phyloP scores from a whole-genome alignment of 2,329 filamentous ascomycete species.

The Penicillium occitanis region DNA sequence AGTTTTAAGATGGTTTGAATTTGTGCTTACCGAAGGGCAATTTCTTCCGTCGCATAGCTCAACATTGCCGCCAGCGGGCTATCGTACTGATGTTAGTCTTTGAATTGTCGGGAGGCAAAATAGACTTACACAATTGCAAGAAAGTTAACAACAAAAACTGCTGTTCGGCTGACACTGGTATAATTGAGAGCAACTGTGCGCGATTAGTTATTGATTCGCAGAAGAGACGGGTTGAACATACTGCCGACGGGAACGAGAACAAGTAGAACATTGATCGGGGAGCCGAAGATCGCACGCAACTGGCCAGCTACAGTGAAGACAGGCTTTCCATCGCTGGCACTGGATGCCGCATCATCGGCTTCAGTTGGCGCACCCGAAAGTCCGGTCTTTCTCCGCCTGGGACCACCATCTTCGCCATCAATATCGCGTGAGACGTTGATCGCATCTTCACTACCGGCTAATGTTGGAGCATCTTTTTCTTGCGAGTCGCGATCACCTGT shows the following conservation, averaged over 20 bases:
- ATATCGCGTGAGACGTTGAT: conserved; percentile 26
- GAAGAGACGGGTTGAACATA: conserved; percentile 27
- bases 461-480: conserved; percentile 21
- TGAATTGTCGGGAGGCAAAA: background rate
- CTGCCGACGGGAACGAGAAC: conserved; percentile 74
- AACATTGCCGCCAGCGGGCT: conserved; percentile 78
- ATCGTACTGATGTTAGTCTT: conserved; percentile 2
- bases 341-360: conserved; percentile 16
- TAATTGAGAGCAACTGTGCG: conserved; percentile 65
- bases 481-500: conserved; percentile 3
- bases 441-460: conserved; percentile 26
- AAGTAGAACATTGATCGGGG: conserved; percentile 83
- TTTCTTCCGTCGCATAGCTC: conserved; percentile 85
- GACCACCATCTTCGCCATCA: conserved; percentile 20
- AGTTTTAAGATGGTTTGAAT: background rate
- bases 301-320: conserved; percentile 42
- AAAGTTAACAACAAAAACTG: conserved; percentile 86
- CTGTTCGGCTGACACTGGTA: conserved; percentile 57
- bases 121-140: conserved; percentile 70
- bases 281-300: conserved; percentile 67
- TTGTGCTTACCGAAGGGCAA: conserved; percentile 57
- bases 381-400: conserved; percentile 16
- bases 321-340: conserved; percentile 29
- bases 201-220: background rate
- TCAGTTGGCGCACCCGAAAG: conserved; percentile 26